A percentile compares a stretch with the other conserved stretches of the same genome.
Conservation (phyloP, 163 green algal genomes). For the Botryococcus braunii region DNA sequence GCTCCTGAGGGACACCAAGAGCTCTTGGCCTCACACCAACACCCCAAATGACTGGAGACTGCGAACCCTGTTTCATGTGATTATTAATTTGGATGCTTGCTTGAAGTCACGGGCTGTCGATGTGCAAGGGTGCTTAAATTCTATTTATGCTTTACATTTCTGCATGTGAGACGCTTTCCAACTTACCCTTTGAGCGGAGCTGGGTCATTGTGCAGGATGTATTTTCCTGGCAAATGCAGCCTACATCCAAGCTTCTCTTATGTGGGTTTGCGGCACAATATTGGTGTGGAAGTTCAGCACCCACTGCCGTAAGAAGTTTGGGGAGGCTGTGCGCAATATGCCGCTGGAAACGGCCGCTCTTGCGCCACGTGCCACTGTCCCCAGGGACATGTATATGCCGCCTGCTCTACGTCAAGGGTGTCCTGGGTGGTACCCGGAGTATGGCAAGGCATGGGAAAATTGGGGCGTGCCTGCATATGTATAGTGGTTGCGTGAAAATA, state of each 20-base stretch:
- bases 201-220: slow-evolving; percentile 13
- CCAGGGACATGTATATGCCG: slow-evolving; percentile 35
- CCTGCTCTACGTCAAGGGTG: slow-evolving; percentile 24
- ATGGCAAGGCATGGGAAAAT: slow-evolving; percentile 29
- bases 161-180: no score
- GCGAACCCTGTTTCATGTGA: no score
- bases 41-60: no score
- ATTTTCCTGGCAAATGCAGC: slow-evolving; percentile 34
- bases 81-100: no score
- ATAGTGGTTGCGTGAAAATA: no score
- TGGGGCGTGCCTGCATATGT: slow-evolving; percentile 15
- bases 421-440: slow-evolving; percentile 28
- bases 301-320: slow-evolving; percentile 31
- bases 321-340: slow-evolving; percentile 33
- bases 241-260: slow-evolving; percentile 27
- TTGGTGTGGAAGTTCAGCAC: slow-evolving; percentile 24
- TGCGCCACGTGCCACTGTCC: slow-evolving; percentile 10
- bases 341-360: slow-evolving; percentile 35
- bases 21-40: no score
- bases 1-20: no score
- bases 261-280: slow-evolving; percentile 26
- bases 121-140: no score
- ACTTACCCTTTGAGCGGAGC: no score
- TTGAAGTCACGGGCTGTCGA: no score
- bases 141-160: no score